phyloP scores from a whole-genome alignment of 2,329 filamentous ascomycete genomes.

The Rugonectria rugulosa region DNA sequence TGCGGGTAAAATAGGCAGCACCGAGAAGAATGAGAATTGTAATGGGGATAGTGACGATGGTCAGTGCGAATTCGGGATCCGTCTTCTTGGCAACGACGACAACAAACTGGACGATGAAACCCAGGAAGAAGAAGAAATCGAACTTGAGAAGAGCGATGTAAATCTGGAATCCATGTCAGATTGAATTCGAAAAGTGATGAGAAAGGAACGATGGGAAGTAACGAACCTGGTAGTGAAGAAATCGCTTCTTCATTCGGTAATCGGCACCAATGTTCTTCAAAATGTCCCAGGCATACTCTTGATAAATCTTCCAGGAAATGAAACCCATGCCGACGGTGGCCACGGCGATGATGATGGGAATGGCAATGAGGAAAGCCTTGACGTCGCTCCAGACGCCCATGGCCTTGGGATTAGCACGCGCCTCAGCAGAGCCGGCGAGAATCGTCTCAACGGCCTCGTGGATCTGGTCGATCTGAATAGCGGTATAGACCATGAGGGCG shows the following conservation, averaged over 20 bases:
- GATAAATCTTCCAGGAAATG: conserved; percentile 93
- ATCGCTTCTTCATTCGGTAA: conserved; percentile 94
- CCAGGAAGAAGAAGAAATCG: conserved; percentile 99
- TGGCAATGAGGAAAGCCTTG: conserved; percentile 80
- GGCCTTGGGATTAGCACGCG: too few species aligned
- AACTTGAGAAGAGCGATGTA: conserved; percentile 98
- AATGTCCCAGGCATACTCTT: conserved; percentile 99
- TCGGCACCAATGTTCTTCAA: conserved; percentile 99
- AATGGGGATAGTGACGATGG: conserved; percentile 87
- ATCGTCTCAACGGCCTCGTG: conserved; percentile 71
- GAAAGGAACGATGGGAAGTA: not conserved
- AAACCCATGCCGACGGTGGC: conserved; percentile 77
- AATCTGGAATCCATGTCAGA: conserved; percentile 64
- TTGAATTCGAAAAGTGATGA: not conserved
- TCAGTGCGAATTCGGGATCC: conserved; percentile 82
- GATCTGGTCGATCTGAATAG: conserved; percentile 93
- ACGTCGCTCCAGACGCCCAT: conserved; percentile 72
- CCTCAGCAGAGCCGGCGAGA: conserved; percentile 60
- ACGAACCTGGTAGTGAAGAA: conserved; percentile 93
- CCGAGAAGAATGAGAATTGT: conserved; percentile 88
- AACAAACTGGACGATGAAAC: conserved; percentile 97
- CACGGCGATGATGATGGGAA: conserved; percentile 83
- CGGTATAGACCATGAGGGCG: conserved; percentile 89
- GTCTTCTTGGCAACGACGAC: conserved; percentile 80
- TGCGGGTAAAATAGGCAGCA: conserved; percentile 84